Evolutionary conservation across 441 rosid genomes (phyloP).

Genomic region (Eruca vesicaria): DNA sequence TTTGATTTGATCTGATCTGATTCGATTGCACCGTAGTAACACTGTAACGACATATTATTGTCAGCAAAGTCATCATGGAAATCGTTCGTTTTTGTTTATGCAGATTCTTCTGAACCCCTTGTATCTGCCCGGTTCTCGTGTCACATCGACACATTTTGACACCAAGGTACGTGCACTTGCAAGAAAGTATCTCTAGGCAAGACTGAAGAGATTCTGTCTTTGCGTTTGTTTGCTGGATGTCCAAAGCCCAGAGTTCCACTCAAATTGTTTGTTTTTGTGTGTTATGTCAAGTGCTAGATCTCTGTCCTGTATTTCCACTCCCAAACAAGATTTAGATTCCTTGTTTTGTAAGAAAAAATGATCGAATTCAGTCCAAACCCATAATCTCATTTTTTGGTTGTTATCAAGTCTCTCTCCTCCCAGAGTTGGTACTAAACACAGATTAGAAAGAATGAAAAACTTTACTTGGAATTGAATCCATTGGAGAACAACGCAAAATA

Average conservation of each 20-base stretch:
- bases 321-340: background rate
- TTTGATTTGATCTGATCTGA: no score
- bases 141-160: slow-evolving; percentile 86
- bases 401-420: background rate
- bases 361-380: background rate
- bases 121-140: slow-evolving; percentile 88
- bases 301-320: background rate
- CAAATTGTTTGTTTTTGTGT: background rate
- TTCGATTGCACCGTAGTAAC: background rate
- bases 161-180: slow-evolving; percentile 93
- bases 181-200: slow-evolving; percentile 69
- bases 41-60: no score
- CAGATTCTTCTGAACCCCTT: slow-evolving; percentile 94
- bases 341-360: background rate
- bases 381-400: background rate
- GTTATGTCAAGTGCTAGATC: background rate
- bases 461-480: background rate
- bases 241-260: background rate
- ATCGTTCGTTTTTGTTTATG: no score
- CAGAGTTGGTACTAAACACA: background rate
- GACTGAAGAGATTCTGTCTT: background rate
- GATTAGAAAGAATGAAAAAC: background rate
- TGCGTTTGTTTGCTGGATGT: no score
- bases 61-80: no score
- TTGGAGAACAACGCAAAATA: background rate